These are phyloP conservation scores for Ceratocystis albifundus DNA, from an alignment of 2,329 filamentous ascomycete species.

Conservation along the genomic window DNA sequence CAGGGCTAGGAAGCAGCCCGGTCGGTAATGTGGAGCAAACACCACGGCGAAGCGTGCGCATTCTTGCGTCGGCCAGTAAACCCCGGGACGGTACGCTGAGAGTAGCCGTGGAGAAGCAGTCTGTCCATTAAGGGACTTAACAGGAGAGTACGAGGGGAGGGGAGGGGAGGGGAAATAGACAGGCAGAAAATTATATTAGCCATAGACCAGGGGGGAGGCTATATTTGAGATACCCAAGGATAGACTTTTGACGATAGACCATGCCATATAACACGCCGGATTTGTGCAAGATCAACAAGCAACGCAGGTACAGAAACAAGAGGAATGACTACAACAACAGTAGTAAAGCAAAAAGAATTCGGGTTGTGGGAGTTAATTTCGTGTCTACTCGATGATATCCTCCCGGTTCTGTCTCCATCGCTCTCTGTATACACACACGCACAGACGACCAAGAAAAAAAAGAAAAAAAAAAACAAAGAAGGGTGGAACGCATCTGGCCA, in stretches of 20 bases:
- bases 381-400: neutral
- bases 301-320: neutral
- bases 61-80: neutral
- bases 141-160: neutral
- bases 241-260: conserved; percentile 1
- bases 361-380: neutral
- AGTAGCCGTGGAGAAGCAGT: neutral
- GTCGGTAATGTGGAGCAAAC: neutral
- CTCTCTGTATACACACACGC: neutral
- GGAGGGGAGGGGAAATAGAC: neutral
- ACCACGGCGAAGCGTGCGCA: neutral
- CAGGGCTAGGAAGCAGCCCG: neutral
- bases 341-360: neutral
- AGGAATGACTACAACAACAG: neutral
- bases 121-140: neutral
- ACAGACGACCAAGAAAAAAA: conserved; percentile 1
- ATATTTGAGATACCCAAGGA: neutral
- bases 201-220: neutral
- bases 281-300: neutral
- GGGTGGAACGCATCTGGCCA: neutral
- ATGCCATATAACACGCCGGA: neutral
- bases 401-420: neutral
- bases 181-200: neutral
- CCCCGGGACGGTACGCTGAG: neutral
- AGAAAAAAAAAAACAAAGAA: neutral